These are phyloP conservation scores for Fusarium nelsonii DNA, from an alignment of 2,329 filamentous ascomycete genomes.

Conservation along the genomic window DNA sequence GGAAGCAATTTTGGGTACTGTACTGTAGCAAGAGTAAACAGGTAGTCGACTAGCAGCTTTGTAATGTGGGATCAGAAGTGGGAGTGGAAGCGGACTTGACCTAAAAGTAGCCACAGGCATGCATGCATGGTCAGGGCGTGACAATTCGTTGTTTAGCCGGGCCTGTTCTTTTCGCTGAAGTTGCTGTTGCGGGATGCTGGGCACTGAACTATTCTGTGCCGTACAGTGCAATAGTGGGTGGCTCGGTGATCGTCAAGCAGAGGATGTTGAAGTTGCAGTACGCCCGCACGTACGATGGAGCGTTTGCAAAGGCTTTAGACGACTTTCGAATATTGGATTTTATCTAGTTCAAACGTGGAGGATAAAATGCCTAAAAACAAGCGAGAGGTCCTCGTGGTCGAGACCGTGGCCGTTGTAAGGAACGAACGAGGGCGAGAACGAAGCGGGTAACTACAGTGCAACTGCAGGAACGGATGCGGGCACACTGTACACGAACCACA, in stretches of 20 bases:
- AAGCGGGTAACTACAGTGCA: conserved; percentile 27
- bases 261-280: background rate
- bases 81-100: conserved; percentile 18
- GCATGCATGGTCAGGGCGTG: conserved; percentile 27
- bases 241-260: background rate
- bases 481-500: conserved; percentile 25
- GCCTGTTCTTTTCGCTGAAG: conserved; percentile 18
- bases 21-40: background rate
- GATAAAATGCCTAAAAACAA: conserved; percentile 10
- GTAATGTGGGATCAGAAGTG: conserved; percentile 20
- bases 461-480: background rate
- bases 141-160: conserved; percentile 29
- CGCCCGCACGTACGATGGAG: background rate
- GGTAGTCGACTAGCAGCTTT: background rate
- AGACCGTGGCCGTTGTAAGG: conserved; percentile 28
- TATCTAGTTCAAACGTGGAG: conserved; percentile 16
- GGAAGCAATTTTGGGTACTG: conserved; percentile 16
- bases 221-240: background rate
- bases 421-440: conserved; percentile 25
- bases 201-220: background rate
- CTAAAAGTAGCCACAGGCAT: conserved; percentile 3
- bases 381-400: conserved; percentile 15
- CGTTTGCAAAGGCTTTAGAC: conserved; percentile 14
- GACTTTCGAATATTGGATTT: background rate
- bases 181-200: conserved; percentile 2